Evolutionary conservation across 148 eudicot species (phyloP).

Genomic region (Chenopodium formosanum): DNA sequence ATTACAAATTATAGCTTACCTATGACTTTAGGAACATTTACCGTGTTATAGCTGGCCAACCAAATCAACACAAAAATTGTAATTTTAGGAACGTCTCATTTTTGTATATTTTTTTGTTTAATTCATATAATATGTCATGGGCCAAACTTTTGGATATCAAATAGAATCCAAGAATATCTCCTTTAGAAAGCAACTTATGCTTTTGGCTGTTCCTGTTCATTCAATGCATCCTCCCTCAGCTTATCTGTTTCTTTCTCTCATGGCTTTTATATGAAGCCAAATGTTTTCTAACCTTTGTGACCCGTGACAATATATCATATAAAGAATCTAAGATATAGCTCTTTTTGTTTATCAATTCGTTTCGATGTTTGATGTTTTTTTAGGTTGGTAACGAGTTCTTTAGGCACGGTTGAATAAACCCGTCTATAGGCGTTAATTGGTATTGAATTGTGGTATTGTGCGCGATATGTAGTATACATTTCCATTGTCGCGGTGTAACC

Average conservation of each 20-base stretch:
- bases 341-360: neutral
- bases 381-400: neutral
- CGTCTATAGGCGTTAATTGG: too few species aligned
- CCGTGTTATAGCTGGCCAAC: neutral
- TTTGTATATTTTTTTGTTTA: conserved; percentile 20
- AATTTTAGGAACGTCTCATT: conserved; percentile 14
- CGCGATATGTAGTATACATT: too few species aligned
- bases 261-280: conserved; percentile 15
- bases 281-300: conserved; percentile 21
- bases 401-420: neutral
- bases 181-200: conserved; percentile 28
- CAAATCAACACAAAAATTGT: conserved; percentile 7
- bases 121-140: conserved; percentile 9
- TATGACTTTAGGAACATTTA: neutral
- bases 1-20: neutral
- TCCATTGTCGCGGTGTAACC: neutral
- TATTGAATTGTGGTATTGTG: too few species aligned
- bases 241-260: conserved; percentile 24
- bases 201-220: conserved; percentile 30
- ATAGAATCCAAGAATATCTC: conserved; percentile 21
- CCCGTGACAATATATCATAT: conserved; percentile 14
- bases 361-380: neutral
- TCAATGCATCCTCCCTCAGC: conserved; percentile 28
- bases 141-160: conserved; percentile 19
- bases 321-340: neutral